phyloP scores from a whole-genome alignment of 164 flowering plant genomes.

The Pachysandra terminalis region DNA sequence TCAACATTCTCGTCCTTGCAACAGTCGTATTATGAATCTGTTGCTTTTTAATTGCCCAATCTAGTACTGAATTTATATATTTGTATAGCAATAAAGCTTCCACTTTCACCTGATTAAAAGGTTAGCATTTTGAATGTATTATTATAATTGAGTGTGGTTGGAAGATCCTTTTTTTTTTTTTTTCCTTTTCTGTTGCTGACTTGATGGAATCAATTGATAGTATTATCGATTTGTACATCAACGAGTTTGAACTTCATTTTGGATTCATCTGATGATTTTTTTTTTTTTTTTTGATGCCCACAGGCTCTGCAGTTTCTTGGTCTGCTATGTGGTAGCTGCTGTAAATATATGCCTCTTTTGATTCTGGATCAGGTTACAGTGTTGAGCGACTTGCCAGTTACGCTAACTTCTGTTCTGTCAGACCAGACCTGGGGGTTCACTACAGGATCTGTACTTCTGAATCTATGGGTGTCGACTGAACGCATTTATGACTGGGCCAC shows the following conservation, averaged over 20 bases:
- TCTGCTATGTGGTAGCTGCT: conserved; percentile 64
- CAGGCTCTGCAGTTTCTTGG: conserved; percentile 85
- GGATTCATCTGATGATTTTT: not conserved
- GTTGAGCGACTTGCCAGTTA: conserved; percentile 70
- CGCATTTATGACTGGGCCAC: conserved; percentile 57
- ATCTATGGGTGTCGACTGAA: conserved; percentile 52
- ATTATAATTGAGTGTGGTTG: too few species aligned
- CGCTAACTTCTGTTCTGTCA: conserved; percentile 67
- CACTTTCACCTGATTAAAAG: too few species aligned
- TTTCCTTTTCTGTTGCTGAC: too few species aligned
- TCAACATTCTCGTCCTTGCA: too few species aligned
- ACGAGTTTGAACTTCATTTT: not conserved
- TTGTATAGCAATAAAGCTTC: too few species aligned
- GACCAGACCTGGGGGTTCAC: conserved; percentile 48
- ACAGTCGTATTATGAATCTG: too few species aligned
- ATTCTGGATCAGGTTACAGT: conserved; percentile 49
- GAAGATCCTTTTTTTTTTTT: too few species aligned
- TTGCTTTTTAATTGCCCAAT: too few species aligned
- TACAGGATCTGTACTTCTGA: conserved; percentile 47
- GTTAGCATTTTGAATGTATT: too few species aligned
- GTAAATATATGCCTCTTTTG: conserved; percentile 78
- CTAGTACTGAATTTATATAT: too few species aligned
- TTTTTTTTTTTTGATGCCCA: conserved; percentile 3
- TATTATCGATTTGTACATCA: too few species aligned
- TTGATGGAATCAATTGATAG: not conserved